Evolutionary conservation across 2,329 filamentous ascomycete species (phyloP), one percentile per base, ranked within the genome.

Genomic region (Akanthomyces muscarius): DNA sequence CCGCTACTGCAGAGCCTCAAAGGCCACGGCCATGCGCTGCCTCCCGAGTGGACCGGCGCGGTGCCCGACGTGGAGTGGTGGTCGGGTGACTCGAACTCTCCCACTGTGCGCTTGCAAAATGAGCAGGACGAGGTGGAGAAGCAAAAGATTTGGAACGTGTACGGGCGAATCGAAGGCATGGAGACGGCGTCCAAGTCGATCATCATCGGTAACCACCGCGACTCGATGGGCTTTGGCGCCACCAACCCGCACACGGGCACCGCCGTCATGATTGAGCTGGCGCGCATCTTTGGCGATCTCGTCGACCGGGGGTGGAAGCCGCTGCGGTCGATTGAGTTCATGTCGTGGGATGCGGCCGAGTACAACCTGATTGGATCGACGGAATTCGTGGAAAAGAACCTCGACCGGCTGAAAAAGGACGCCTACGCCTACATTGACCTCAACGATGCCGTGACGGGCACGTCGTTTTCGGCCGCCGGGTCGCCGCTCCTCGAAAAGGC

Each of bases 361-460:
- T 98, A 97, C 78, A 97, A 97, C 75, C 79, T 95, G 52, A 90
- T 97, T 63, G 95, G 95, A 10, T 96, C 92, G 13, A 98, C 95
- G 1, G 95, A 99, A 74, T 94, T 90, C 70, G 95, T 99, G 52
- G 95, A 99, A 77, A 89, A 90, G 53, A 88, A 94, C 68, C 80
- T 92, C 33, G 87, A 93, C 0, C 74, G 78, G 3, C 81, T 99
- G 7, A 88, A 91, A 48, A 79, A 83, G 21, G 84, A 95, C 69
- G 94, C 86, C 0, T 86, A 91, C 66, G 93, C 90, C 11, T 99
- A 99, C 71, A 81, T 99, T 67, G 99, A 99, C 71, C 87, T 99
- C 47, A 94, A 94, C 72, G 86, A 88, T 1, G 94, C 89, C 41
- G 88, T 98, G 4, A 84, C 85, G 2, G 95, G 95, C 6, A 77